Conservation (phyloP, 257 asterid genomes). For the Ocimum tenuiflorum region DNA sequence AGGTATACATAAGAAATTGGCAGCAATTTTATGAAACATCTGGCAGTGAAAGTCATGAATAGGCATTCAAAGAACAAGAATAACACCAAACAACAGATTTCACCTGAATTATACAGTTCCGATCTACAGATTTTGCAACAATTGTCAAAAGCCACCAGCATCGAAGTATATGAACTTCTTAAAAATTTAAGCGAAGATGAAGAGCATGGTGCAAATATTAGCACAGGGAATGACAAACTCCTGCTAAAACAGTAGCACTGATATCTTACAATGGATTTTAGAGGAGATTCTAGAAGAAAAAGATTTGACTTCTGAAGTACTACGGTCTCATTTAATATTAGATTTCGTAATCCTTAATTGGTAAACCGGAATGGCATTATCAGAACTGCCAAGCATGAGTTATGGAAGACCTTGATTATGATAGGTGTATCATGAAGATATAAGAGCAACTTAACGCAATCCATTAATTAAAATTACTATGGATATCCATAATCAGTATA, state of each 20-base stretch:
- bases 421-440: background rate
- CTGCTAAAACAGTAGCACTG: background rate
- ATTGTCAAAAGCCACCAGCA: conserved; percentile 6
- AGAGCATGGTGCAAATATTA: background rate
- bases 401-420: background rate
- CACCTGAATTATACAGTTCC: background rate
- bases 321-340: background rate
- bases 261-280: background rate
- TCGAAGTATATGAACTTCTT: background rate
- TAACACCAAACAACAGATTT: background rate
- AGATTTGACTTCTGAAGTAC: background rate
- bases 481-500: background rate
- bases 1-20: background rate
- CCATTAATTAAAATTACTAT: background rate
- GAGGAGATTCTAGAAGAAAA: background rate
- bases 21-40: no score
- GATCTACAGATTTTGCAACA: background rate
- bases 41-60: no score
- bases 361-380: background rate
- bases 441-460: background rate
- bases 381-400: background rate
- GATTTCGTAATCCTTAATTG: background rate
- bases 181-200: background rate
- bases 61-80: background rate
- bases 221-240: background rate